Evolutionary conservation across 2,329 filamentous ascomycete species (phyloP).

Genomic region (Domatiomyces globalis): DNA sequence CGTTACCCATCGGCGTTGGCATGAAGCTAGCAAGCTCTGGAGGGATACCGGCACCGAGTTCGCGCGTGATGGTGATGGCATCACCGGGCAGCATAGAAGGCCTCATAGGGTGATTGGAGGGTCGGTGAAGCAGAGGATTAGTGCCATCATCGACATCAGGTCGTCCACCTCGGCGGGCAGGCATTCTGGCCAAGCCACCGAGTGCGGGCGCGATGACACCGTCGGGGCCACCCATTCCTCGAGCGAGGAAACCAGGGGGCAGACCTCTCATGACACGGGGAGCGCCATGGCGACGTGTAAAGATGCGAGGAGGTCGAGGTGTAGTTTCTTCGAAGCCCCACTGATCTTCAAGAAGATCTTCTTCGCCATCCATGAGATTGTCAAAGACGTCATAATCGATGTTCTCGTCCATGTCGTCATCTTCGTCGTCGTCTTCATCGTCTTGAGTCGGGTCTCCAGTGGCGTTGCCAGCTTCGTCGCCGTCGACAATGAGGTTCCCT

Average conservation of each 20-base stretch:
- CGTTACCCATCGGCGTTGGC: constrained; percentile 5
- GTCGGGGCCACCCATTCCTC: constrained; percentile 29
- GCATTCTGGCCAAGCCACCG: constrained; percentile 6
- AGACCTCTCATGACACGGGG: constrained; percentile 43
- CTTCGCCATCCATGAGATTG: constrained; percentile 22
- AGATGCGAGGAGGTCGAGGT: constrained; percentile 23
- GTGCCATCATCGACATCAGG: constrained; percentile 60
- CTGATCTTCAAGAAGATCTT: constrained; percentile 28
- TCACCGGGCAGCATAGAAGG: not conserved
- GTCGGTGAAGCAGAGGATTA: constrained; percentile 71
- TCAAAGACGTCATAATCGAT: constrained; percentile 22
- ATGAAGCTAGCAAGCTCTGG: not conserved
- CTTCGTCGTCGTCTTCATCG: constrained; percentile 32
- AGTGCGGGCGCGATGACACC: constrained; percentile 4
- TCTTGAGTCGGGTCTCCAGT: constrained; percentile 41
- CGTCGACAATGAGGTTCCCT: constrained; percentile 12
- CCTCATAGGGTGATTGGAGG: constrained; percentile 6
- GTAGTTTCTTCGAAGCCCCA: constrained; percentile 44
- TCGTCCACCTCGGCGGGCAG: constrained; percentile 28
- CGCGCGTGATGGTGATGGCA: not conserved
- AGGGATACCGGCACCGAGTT: not conserved
- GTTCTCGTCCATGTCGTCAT: constrained; percentile 29
- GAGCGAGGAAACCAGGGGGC: constrained; percentile 33
- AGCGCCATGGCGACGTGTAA: constrained; percentile 29
- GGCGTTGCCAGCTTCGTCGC: constrained; percentile 41